A percentile compares a stretch with the other conserved stretches of the same genome.
These are phyloP conservation scores for Ogataea pilisensis DNA, from an alignment of 805 yeast species.

Conservation along the genomic window DNA sequence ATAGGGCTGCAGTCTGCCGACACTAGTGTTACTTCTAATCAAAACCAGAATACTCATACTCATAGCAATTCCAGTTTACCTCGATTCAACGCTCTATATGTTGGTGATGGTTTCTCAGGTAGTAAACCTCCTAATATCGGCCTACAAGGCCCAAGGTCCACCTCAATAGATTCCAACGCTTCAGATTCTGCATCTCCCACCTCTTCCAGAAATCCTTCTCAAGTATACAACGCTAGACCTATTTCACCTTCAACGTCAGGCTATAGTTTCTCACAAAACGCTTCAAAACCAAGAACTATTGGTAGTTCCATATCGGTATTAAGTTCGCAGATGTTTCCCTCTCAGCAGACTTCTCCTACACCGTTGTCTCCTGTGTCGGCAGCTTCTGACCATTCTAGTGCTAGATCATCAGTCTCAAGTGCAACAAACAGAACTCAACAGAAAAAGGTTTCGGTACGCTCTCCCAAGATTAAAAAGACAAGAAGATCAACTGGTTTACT, in stretches of 20 bases:
- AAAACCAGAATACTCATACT: too few relatives aligned
- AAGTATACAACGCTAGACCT: slow-evolving; percentile 4
- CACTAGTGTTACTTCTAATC: too few relatives aligned
- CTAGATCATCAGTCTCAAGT: too few relatives aligned
- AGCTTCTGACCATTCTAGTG: too few relatives aligned
- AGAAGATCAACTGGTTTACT: slow-evolving; percentile 22
- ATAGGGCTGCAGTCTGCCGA: too few relatives aligned
- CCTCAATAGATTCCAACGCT: slow-evolving; percentile 6
- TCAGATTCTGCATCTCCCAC: slow-evolving; percentile 15
- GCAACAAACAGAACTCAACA: too few relatives aligned
- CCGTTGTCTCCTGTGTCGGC: not conserved
- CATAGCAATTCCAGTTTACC: slow-evolving; percentile 10
- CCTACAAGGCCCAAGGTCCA: slow-evolving; percentile 1
- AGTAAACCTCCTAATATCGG: too few relatives aligned
- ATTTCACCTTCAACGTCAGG: slow-evolving; percentile 15
- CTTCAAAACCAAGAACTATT: not conserved
- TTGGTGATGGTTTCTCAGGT: slow-evolving; percentile 8
- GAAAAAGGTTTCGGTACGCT: too few relatives aligned
- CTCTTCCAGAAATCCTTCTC: slow-evolving; percentile 20
- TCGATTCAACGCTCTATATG: slow-evolving; percentile 15
- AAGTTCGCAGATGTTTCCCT: not conserved
- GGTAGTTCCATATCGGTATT: not conserved
- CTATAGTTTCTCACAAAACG: not conserved
- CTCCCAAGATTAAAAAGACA: too few relatives aligned
- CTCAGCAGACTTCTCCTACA: not conserved